Conservation (phyloP, 2,329 filamentous ascomycete genomes). For the Uncinocarpus reesii region DNA sequence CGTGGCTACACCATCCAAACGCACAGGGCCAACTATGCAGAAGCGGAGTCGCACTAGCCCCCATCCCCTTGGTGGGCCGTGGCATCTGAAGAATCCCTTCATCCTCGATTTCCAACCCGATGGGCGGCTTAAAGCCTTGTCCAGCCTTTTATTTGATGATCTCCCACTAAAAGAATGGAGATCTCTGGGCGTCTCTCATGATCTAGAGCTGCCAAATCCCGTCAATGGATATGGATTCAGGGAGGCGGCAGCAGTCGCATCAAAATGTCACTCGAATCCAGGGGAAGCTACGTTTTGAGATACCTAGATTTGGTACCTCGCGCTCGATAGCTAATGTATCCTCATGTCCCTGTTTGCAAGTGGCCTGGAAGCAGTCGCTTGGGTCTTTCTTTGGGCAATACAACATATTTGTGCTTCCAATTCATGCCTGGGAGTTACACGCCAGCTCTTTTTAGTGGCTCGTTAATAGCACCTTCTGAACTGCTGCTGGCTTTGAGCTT, state of each 20-base stretch:
- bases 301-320: no score
- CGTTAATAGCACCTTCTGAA: not conserved
- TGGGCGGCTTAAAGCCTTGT: no score
- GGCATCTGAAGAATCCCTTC: not conserved
- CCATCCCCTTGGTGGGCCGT: not conserved
- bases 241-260: no score
- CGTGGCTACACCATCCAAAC: not conserved
- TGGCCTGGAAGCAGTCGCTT: not conserved
- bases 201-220: no score
- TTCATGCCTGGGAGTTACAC: not conserved
- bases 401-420: not conserved
- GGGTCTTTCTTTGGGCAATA: not conserved
- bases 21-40: not conserved
- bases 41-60: slow-evolving; percentile 7
- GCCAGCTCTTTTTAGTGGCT: not conserved
- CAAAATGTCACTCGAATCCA: no score
- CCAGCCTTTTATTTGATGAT: no score
- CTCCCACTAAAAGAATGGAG: no score
- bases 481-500: not conserved
- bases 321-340: no score
- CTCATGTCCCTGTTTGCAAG: not conserved
- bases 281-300: no score
- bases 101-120: not conserved
- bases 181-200: no score
- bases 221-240: no score